Evolutionary conservation across 2,329 filamentous ascomycete genomes (phyloP), one percentile per base, ranked within the genome.

Genomic region (Coniochaeta hoffmannii): DNA sequence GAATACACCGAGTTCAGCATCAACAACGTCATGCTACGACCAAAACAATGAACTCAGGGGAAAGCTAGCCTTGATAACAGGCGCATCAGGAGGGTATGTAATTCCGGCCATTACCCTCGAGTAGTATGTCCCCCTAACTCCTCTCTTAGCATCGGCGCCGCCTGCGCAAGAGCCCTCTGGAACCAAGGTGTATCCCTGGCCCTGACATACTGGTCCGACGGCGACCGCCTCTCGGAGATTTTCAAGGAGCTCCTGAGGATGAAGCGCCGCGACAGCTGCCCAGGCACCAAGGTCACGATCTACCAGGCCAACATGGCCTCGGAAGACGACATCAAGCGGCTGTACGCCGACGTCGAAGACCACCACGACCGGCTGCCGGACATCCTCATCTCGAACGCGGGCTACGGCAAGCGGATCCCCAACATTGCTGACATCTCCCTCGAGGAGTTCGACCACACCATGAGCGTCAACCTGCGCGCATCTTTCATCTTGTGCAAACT

Each of bases 301-400:
- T 82, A 87, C 67, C 71, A 80, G 62, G 78, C 82, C 15, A 82
- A 88, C 62, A 77, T 86, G 57, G 74, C 73, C 15, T 75, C 74
- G 8, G 72, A 77, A 4, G 74, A 76, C 7, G 77, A 81, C 50
- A 79, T 86, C 31, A 67, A 76, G 41, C 64, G 67, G 4, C 74
- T 87, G 60, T 85, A 83, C 56, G 61, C 71, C 14, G 76, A 83
- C 55, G 79, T 87, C 44, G 69, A 75, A 50, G 63, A 69, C 1
- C 82, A 87, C 64, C 73, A 72, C 11, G 73, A 79, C 55, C 53
- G 63, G 5, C 73, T 74, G 1, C 81, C 82, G 0, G 81, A 87
- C 62, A 86, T 89, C 22, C 71, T 88, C 2, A 67, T 89, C 26
- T 81, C 79, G 10, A 89, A 89, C 62, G 86, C 86, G 1, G 85